A percentile compares a stretch with the other conserved stretches of the same genome.
Evolutionary conservation across 2,329 filamentous ascomycete species (phyloP).

Genomic region (Colletotrichum scovillei): DNA sequence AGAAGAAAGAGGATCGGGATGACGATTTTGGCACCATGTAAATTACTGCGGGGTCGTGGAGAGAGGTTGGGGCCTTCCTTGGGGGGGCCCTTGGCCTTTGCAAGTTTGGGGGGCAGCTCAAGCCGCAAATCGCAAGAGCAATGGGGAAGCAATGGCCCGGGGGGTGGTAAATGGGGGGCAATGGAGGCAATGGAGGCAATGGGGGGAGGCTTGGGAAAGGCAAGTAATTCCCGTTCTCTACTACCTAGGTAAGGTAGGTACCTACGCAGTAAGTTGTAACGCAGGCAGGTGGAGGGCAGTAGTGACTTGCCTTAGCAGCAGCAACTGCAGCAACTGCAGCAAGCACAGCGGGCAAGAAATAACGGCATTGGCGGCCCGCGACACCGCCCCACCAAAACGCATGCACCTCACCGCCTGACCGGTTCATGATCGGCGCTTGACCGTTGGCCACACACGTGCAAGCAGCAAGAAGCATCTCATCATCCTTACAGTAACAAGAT

Average conservation of each 20-base stretch:
- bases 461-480: not conserved
- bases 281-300: too few species aligned
- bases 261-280: too few species aligned
- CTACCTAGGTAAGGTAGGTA: too few species aligned
- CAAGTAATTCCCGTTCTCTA: not conserved
- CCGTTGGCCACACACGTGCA: slow-evolving; percentile 5
- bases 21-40: slow-evolving; percentile 2
- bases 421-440: slow-evolving; percentile 8
- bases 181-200: not conserved
- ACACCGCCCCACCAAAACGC: not conserved
- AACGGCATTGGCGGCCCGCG: slow-evolving; percentile 3
- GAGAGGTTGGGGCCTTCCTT: not conserved
- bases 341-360: not conserved
- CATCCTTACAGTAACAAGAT: not conserved
- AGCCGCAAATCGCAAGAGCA: too few species aligned
- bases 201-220: not conserved
- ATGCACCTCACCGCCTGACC: slow-evolving; percentile 25
- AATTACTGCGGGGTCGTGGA: slow-evolving; percentile 14
- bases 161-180: too few species aligned
- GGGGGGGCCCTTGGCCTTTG: too few species aligned
- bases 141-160: too few species aligned
- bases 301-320: too few species aligned
- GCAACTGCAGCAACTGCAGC: too few species aligned
- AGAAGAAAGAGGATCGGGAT: not conserved
- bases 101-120: too few species aligned